A percentile compares a stretch with the other conserved stretches of the same genome.
Conservation (phyloP, 768 basidiomycete species). For the Amanita phalloides region DNA sequence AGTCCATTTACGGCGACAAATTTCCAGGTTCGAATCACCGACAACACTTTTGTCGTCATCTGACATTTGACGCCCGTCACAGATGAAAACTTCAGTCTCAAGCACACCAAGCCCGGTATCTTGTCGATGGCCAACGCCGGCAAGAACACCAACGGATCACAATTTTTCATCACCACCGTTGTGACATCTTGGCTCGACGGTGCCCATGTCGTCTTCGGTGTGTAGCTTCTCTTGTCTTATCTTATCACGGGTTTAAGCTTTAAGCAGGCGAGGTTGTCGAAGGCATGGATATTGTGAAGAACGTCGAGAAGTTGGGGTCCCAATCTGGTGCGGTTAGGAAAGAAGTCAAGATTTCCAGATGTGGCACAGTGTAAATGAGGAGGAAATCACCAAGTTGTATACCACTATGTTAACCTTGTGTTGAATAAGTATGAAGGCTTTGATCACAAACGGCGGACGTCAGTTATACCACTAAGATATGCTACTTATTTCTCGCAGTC, state of each 20-base stretch:
- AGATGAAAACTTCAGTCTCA: constrained; percentile 81
- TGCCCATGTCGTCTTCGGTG: constrained; percentile 81
- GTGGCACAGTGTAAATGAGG: constrained; percentile 33
- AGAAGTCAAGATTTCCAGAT: constrained; percentile 41
- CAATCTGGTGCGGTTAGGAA: constrained; percentile 28
- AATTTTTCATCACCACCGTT: constrained; percentile 87
- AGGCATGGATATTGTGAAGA: constrained; percentile 43
- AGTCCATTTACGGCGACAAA: constrained; percentile 65
- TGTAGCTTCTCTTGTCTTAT: constrained; percentile 7
- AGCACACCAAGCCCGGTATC: constrained; percentile 60
- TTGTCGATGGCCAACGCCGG: constrained; percentile 80
- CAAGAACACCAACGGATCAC: constrained; percentile 75
- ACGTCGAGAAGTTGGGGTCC: constrained; percentile 30
- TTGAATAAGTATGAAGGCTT: no score
- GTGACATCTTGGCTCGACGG: constrained; percentile 73
- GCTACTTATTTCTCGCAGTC: no score
- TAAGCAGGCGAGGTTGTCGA: constrained; percentile 52
- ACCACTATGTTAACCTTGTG: not conserved
- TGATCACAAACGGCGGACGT: no score
- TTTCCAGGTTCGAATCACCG: constrained; percentile 38
- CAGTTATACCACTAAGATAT: no score
- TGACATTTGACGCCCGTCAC: not conserved
- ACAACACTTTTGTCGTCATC: not conserved
- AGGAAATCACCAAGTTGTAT: not conserved
- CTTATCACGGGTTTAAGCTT: not conserved